Base-by-base conservation (phyloP, 352 stramenopile genomes). In the Phytophthora citricola region DNA sequence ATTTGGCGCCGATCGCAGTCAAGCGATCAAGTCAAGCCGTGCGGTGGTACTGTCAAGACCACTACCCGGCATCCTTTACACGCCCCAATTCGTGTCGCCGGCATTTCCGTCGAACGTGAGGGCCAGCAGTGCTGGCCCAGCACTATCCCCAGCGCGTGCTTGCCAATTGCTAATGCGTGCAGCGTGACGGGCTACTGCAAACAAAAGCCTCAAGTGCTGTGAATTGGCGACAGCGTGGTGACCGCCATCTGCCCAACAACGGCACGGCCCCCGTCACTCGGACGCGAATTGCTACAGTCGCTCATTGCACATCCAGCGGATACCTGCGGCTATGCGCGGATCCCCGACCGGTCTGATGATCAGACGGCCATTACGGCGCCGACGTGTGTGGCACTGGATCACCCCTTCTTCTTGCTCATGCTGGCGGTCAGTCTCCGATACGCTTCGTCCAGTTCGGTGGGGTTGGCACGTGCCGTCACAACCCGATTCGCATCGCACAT, bases 251-350 rank as follows among this genome's bases (percentile, higher is more conserved):
- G 55, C 24, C 15, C 27, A 11, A 54, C 55, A 41, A 54, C 43
- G 15, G 9, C 40, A 52, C 53, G 52, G 24, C 12, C 7, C 17
- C 41, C 6, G 15, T 46, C 54, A 54, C 29, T 32, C 31, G 29
- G 20, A 14, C 36, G 22, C 45, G 9, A 50, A 27, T 57, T 57
- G 45, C 45, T 64, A 24, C 46, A 64, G 57, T 64, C 57, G 57
- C 46, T 15, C 52, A 20, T 53, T 53, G 53, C 40, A 52, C 6
- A 48, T 58, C 36, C 29, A 36, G 52, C 26, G 51, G 51, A 58
- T 58, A 47, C 27, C 9, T 10, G 32, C 44, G 32, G 31, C 54
- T 62, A 36, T 62, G 44, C 24, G 53, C 41, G 32, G 9, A 36
- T 36, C 9, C 29, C 31, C 31, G 31, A 36, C 31, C 31, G 34